Evolutionary conservation across 163 green algal genomes (phyloP).

Genomic region (Prototheca cutis): DNA sequence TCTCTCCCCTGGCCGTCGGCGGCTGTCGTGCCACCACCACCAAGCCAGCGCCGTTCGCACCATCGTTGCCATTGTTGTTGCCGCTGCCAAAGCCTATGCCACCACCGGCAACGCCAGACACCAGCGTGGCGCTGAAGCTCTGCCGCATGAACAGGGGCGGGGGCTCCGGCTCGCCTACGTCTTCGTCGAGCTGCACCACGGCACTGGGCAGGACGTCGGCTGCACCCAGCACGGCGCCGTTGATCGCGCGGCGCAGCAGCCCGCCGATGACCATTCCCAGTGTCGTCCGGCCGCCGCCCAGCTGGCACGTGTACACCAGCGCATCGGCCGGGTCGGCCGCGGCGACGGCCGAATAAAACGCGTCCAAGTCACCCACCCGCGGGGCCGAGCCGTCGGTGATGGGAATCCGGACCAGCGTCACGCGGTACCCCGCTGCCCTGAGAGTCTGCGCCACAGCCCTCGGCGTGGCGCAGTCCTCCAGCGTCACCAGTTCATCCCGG

Average conservation of each 20-base stretch:
- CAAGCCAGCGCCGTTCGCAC: too few species aligned
- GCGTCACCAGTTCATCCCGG: constrained; percentile 55
- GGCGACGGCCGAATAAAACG: constrained; percentile 44
- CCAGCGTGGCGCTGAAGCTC: too few species aligned
- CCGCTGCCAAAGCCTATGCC: too few species aligned
- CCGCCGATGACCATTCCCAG: constrained; percentile 88
- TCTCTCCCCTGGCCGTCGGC: too few species aligned
- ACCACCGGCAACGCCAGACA: too few species aligned
- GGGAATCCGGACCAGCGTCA: constrained; percentile 81
- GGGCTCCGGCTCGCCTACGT: not conserved
- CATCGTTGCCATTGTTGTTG: too few species aligned
- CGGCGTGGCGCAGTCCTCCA: constrained; percentile 80
- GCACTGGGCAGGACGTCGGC: not conserved
- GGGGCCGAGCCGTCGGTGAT: constrained; percentile 93
- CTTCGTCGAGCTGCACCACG: not conserved
- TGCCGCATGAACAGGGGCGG: too few species aligned
- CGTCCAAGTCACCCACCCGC: constrained; percentile 66
- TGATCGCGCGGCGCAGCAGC: constrained; percentile 53
- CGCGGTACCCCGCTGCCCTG: constrained; percentile 24
- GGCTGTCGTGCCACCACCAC: too few species aligned
- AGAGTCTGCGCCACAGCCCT: constrained; percentile 75
- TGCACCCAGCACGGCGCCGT: not conserved
- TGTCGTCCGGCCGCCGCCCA: constrained; percentile 87
- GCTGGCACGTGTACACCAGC: constrained; percentile 96
- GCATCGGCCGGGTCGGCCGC: constrained; percentile 40